phyloP scores from a whole-genome alignment of 2,329 filamentous ascomycete species.

The Pyrenophora tritici-repentis region DNA sequence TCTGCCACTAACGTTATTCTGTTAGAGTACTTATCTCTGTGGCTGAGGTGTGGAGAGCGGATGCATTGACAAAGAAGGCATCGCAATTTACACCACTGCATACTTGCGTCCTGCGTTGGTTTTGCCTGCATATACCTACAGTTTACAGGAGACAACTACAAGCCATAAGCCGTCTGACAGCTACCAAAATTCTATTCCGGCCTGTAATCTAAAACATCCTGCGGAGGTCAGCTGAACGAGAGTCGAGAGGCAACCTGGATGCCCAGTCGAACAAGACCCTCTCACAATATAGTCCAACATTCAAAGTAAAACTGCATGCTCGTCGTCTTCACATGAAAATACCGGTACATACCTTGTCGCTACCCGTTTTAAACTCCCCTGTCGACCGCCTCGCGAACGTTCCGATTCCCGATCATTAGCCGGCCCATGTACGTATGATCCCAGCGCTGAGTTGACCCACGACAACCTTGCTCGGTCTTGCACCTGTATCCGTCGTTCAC shows the following conservation, averaged over 20 bases:
- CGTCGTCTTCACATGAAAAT: background rate
- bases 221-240: background rate
- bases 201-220: background rate
- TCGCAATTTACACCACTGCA: background rate
- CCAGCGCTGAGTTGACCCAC: background rate
- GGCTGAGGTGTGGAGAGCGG: background rate
- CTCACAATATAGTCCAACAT: background rate
- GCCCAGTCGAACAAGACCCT: background rate
- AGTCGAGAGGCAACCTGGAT: background rate
- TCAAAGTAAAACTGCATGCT: background rate
- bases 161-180: background rate
- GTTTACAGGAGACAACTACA: no score
- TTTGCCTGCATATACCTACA: background rate
- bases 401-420: constrained; percentile 11
- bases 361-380: background rate
- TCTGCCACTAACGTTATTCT: background rate
- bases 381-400: background rate
- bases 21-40: background rate
- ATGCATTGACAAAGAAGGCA: background rate
- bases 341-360: background rate
- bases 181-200: background rate
- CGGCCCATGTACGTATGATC: constrained; percentile 4
- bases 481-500: constrained; percentile 3
- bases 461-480: constrained; percentile 9
- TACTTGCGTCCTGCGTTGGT: background rate